Evolutionary conservation across 106 monocot species (phyloP).

Genomic region (Dendrobium officinale): DNA sequence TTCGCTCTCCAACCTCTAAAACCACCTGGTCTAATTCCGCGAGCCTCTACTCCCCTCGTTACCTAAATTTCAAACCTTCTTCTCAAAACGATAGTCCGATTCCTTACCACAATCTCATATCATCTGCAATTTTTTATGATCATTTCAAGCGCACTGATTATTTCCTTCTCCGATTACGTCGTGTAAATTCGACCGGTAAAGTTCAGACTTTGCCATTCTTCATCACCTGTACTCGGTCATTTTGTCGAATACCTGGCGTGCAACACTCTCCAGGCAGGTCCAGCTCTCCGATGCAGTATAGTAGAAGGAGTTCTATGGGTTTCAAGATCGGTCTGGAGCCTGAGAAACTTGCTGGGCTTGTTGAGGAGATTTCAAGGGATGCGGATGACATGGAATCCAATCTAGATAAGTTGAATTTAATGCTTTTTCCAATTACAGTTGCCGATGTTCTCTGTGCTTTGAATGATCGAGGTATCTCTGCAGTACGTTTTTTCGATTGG

Average conservation of each 20-base stretch:
- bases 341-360: slow-evolving; percentile 16
- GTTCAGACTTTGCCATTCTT: neutral
- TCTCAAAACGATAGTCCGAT: neutral
- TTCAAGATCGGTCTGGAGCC: neutral
- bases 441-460: slow-evolving; percentile 24
- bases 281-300: neutral
- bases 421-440: slow-evolving; percentile 20
- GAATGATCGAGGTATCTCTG: slow-evolving; percentile 24
- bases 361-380: slow-evolving; percentile 30
- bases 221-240: neutral
- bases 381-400: slow-evolving; percentile 22
- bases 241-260: neutral
- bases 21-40: neutral
- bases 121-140: neutral
- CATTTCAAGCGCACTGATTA: neutral
- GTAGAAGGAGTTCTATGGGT: neutral
- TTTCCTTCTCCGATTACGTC: neutral
- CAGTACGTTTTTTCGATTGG: slow-evolving; percentile 62
- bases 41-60: neutral
- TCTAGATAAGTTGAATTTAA: slow-evolving; percentile 18
- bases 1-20: neutral
- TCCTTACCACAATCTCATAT: neutral
- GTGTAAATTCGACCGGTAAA: neutral
- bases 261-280: neutral
- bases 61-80: neutral